Conservation (phyloP, 495 filamentous ascomycete species). For the Aspergillus saccharolyticus region DNA sequence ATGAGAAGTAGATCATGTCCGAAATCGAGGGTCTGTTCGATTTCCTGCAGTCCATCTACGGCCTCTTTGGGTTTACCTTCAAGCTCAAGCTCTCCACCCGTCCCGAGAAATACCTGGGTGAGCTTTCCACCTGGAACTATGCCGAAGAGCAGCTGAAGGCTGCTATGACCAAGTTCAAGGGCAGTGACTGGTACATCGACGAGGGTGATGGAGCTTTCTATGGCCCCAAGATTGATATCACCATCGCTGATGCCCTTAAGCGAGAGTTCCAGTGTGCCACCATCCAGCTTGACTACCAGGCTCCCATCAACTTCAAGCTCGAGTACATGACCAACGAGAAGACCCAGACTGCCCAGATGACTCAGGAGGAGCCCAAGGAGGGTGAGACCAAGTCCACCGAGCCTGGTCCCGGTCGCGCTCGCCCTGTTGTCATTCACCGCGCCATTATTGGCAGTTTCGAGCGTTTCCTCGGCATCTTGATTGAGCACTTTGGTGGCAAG, state of each 20-base stretch:
- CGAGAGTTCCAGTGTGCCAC: conserved; percentile 89
- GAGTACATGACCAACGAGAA: conserved; percentile 75
- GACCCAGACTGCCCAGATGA: conserved; percentile 34
- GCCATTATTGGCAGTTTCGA: conserved; percentile 92
- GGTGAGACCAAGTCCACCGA: conserved; percentile 30
- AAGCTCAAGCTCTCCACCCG: conserved; percentile 92
- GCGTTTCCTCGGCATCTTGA: conserved; percentile 89
- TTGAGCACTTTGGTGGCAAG: conserved; percentile 93
- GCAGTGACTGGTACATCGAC: conserved; percentile 79
- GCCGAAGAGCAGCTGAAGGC: conserved; percentile 74
- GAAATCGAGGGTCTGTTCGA: conserved; percentile 88
- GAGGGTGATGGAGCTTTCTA: conserved; percentile 96
- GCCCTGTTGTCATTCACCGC: conserved; percentile 95
- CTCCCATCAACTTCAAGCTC: conserved; percentile 76
- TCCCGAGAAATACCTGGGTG: conserved; percentile 86
- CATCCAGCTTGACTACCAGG: conserved; percentile 95
- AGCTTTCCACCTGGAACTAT: conserved; percentile 79
- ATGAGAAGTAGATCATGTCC: conserved; percentile 56
- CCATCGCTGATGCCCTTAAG: conserved; percentile 72
- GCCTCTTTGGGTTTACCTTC: conserved; percentile 90
- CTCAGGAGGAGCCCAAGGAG: conserved; percentile 32
- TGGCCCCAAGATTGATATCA: conserved; percentile 93
- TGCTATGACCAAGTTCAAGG: conserved; percentile 74
- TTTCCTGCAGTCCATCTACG: conserved; percentile 78
- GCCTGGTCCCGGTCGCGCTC: conserved; percentile 64